A percentile compares a stretch with the other conserved stretches of the same genome.
Evolutionary conservation across 116 monocot species (phyloP).

Genomic region (Posidonia oceanica): DNA sequence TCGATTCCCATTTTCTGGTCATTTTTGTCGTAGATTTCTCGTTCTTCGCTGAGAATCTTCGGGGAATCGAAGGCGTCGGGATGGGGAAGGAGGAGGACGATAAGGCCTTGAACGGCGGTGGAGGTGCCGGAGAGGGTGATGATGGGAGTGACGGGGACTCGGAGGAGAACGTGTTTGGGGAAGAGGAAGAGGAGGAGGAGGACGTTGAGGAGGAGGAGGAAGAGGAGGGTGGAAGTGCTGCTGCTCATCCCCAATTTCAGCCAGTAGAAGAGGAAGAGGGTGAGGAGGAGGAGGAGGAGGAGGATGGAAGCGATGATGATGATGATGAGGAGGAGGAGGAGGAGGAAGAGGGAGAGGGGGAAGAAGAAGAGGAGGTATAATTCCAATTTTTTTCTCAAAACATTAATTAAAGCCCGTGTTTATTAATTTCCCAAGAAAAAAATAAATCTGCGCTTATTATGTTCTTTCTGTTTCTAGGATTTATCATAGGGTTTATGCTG

Average conservation of each 20-base stretch:
- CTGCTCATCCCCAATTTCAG: not conserved
- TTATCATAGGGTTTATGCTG: not conserved
- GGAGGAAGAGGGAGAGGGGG: not conserved
- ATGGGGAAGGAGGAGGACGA: not conserved
- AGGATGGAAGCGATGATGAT: slow-evolving; percentile 4
- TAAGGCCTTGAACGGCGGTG: not conserved
- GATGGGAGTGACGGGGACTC: not conserved
- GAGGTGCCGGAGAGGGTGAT: not conserved
- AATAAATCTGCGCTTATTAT: not conserved
- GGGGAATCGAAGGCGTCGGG: not conserved
- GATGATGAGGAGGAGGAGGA: slow-evolving; percentile 6
- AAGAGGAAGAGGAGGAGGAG: not conserved
- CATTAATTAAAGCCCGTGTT: too few species aligned
- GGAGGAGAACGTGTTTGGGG: not conserved
- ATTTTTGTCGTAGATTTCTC: not conserved
- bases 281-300: slow-evolving; percentile 2
- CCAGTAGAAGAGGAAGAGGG: not conserved
- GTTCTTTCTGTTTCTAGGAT: too few species aligned
- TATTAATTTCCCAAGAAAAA: too few species aligned
- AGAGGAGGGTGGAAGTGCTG: not conserved
- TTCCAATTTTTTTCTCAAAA: not conserved
- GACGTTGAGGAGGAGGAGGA: not conserved
- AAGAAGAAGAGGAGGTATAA: slow-evolving; percentile 7
- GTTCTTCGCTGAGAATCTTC: not conserved
- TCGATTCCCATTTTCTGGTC: not conserved